Evolutionary conservation across 2,329 filamentous ascomycete species (phyloP).

Genomic region (Septoria petroselini): DNA sequence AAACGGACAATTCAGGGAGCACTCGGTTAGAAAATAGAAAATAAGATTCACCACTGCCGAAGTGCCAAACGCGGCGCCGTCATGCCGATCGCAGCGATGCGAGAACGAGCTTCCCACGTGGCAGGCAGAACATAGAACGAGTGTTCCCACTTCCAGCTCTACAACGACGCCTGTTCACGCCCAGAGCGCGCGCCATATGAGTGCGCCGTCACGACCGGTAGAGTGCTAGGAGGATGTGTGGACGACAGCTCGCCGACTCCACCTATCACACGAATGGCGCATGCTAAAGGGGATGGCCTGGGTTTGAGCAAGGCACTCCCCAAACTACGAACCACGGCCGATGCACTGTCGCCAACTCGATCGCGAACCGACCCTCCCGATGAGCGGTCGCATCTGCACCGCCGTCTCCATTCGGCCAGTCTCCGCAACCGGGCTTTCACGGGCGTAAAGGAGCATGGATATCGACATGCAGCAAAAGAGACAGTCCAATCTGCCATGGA

Average conservation of each 20-base stretch:
- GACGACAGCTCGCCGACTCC: too few species aligned
- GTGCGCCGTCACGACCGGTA: background rate
- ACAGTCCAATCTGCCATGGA: slow-evolving; percentile 47
- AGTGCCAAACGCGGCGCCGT: too few species aligned
- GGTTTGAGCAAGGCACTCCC: slow-evolving; percentile 20
- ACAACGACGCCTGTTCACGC: background rate
- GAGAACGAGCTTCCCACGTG: too few species aligned
- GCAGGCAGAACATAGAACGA: too few species aligned
- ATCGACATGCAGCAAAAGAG: slow-evolving; percentile 39
- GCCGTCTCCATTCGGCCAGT: slow-evolving; percentile 24
- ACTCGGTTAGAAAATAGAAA: too few species aligned
- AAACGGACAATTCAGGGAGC: too few species aligned
- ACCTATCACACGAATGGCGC: background rate
- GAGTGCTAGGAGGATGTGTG: background rate
- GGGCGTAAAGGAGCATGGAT: slow-evolving; percentile 23
- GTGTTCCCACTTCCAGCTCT: background rate
- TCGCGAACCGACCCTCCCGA: slow-evolving; percentile 24
- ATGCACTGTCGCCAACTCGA: slow-evolving; percentile 20
- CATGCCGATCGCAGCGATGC: too few species aligned
- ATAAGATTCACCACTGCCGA: too few species aligned
- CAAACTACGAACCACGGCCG: slow-evolving; percentile 19
- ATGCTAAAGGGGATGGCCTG: slow-evolving; percentile 10
- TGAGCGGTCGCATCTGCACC: slow-evolving; percentile 24
- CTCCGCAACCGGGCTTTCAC: slow-evolving; percentile 26
- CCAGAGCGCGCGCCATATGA: too few species aligned